A percentile compares a stretch with the other conserved stretches of the same genome.
Evolutionary conservation across 371 early-diverging fungal species (phyloP).

Genomic region (Mucor piriformis): DNA sequence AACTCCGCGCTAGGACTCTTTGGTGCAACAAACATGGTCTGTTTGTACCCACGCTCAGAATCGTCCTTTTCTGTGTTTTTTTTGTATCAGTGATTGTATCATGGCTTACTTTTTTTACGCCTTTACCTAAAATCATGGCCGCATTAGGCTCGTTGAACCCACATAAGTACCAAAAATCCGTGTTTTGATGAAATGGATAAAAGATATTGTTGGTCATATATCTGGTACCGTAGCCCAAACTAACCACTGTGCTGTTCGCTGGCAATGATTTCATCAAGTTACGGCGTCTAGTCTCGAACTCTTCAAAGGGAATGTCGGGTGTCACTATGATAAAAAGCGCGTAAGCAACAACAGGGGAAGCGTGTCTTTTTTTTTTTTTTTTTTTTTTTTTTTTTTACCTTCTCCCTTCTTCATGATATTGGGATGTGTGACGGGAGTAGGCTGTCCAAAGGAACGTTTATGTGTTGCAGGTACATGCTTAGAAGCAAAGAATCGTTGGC

Average conservation of each 20-base stretch:
- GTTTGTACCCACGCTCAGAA: constrained; percentile 72
- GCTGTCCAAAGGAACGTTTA: constrained; percentile 72
- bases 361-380: too few relatives aligned
- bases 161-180: constrained; percentile 85
- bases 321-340: too few relatives aligned
- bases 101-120: not conserved
- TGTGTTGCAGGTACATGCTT: constrained; percentile 40
- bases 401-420: constrained; percentile 76
- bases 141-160: constrained; percentile 94
- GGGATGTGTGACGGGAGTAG: constrained; percentile 70
- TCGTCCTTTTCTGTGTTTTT: constrained; percentile 55
- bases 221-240: constrained; percentile 77
- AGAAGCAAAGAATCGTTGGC: constrained; percentile 6
- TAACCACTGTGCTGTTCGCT: constrained; percentile 69
- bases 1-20: constrained; percentile 74
- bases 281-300: constrained; percentile 79
- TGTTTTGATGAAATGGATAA: constrained; percentile 93
- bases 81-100: not conserved
- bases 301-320: constrained; percentile 72
- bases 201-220: constrained; percentile 93
- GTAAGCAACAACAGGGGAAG: too few relatives aligned
- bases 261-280: constrained; percentile 65
- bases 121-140: constrained; percentile 74
- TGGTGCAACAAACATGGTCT: constrained; percentile 86
- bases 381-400: constrained; percentile 58